Percentiles rank a stretch among this genome's conserved stretches.
Conservation (phyloP, 768 basidiomycete genomes). For the Russula sp. region DNA sequence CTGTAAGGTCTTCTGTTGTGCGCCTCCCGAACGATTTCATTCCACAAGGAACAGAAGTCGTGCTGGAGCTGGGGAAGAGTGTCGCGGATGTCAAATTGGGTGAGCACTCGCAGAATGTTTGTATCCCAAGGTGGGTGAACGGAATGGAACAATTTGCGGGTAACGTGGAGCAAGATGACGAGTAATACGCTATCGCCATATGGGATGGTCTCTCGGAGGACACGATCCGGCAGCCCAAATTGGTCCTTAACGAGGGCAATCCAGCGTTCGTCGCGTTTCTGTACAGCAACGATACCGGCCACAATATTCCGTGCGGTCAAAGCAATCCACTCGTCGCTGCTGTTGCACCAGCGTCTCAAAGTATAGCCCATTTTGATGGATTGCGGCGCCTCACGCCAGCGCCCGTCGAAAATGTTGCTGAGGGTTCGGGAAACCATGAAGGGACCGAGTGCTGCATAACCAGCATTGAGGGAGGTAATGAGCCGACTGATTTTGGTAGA, state of each 20-base stretch:
- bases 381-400: background rate
- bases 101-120: background rate
- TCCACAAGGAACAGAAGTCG: constrained; percentile 16
- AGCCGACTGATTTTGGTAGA: background rate
- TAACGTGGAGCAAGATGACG: background rate
- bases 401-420: background rate
- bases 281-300: background rate
- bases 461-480: background rate
- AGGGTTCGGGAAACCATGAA: background rate
- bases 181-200: constrained; percentile 10
- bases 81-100: background rate
- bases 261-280: constrained; percentile 2
- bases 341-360: background rate
- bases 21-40: constrained; percentile 1
- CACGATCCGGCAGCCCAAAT: background rate
- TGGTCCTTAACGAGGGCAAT: background rate
- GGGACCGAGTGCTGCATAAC: background rate
- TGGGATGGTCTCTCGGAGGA: background rate
- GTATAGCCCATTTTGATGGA: background rate
- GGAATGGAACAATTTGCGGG: background rate
- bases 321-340: background rate
- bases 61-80: constrained; percentile 11
- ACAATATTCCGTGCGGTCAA: background rate
- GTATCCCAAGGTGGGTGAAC: background rate
- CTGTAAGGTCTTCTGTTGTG: background rate